These are phyloP conservation scores for Hyaloscypha bicolor DNA, from an alignment of 495 filamentous ascomycete genomes.

Conservation along the genomic window DNA sequence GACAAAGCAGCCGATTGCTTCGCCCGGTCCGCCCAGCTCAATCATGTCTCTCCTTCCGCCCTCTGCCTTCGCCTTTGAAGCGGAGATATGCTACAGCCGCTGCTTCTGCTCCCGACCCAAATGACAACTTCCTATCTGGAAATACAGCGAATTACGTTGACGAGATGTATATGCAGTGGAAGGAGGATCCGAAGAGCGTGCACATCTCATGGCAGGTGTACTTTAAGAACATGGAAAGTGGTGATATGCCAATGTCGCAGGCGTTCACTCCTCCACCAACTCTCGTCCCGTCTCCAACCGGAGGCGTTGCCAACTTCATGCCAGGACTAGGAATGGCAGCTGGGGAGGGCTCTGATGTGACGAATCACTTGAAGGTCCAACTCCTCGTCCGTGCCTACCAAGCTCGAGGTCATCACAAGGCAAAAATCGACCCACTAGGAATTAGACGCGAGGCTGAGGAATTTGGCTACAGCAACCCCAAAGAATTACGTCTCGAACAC, in stretches of 20 bases:
- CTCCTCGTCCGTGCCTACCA: conserved; percentile 96
- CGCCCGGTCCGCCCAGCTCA: neutral
- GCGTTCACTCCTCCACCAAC: conserved; percentile 96
- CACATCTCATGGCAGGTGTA: conserved; percentile 99
- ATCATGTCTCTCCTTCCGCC: conserved; percentile 31
- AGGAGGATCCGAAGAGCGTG: conserved; percentile 87
- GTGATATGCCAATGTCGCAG: conserved; percentile 94
- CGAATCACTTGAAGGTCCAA: conserved; percentile 97
- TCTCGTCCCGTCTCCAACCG: conserved; percentile 76
- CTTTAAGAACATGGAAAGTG: conserved; percentile 98
- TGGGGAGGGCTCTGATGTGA: conserved; percentile 79
- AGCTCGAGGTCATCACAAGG: conserved; percentile 96
- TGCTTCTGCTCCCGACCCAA: conserved; percentile 65
- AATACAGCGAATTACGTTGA: conserved; percentile 98
- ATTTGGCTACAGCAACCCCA: conserved; percentile 85
- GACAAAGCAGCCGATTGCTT: neutral
- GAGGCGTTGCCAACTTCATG: conserved; percentile 74
- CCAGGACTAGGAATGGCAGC: conserved; percentile 67
- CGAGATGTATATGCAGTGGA: conserved; percentile 99
- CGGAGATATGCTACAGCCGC: conserved; percentile 48
- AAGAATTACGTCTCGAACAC: conserved; percentile 89
- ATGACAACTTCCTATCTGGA: conserved; percentile 92
- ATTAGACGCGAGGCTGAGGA: conserved; percentile 85
- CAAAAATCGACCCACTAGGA: conserved; percentile 92
- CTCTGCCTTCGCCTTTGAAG: conserved; percentile 52